Evolutionary conservation across 164 flowering plant species (phyloP), one percentile per base, ranked within the genome.

Genomic region (Tetrastigma voinierianum): DNA sequence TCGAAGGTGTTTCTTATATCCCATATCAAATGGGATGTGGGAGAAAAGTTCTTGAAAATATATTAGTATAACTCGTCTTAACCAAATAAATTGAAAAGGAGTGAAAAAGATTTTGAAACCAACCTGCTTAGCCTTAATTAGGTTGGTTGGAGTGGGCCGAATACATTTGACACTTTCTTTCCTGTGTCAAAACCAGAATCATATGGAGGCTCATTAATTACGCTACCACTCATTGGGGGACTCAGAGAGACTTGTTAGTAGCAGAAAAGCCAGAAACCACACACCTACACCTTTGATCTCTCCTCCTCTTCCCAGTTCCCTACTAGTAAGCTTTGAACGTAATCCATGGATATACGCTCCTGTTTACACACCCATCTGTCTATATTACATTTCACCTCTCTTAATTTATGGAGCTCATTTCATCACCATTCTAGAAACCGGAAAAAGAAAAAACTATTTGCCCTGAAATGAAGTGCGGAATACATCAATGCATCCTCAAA

Each of bases 151-250:
- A 5, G 54, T 59, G 56, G 73, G 73, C 20, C 67, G 64, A 55
- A 47, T 14, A 23, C 68, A 70, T 70, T 73, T 53, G 70, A 75
- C 67, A 68, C 70, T 74, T 54, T 74, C 77, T 46, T n/a, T 4
- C 45, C 40, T 21, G 20, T 43, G 48, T 15, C 54, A 63, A 45
- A 65, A 19, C 21, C 48, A 12, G 46, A 9, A 8, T 14, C 21
- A n/a, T n/a, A n/a, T n/a, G 19, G 51, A 32, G 52, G 51, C 43
- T 55, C 49, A 54, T 56, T n/a, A n/a, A n/a, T n/a, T 5, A 18
- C 9, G 17, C 17, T 16, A 40, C 19, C 40, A 25, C 40, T 2
- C 40, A 25, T 25, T 25, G 40, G 40, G 6, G 40, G 40, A 25
- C 40, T 25, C 6, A 25, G 40, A 25, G 40, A 25, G 40, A 25